Base-by-base conservation (phyloP, 2,329 filamentous ascomycete genomes). In the Hymenoscyphus salicellus region DNA sequence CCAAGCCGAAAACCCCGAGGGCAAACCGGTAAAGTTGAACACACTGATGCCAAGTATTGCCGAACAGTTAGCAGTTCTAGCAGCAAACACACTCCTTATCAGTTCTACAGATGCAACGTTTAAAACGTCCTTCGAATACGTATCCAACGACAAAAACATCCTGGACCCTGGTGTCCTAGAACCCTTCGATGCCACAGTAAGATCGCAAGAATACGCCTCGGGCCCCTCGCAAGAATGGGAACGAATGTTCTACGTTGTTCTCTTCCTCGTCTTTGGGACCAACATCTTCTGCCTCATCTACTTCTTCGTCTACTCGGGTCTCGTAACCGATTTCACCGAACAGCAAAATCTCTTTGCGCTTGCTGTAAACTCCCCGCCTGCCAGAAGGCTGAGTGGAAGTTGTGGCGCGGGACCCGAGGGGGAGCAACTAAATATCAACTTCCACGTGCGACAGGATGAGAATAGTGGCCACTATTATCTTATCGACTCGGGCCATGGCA, bases 291-390 rank as follows among this genome's bases (percentile, higher is more conserved):
- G 89, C 63, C 78, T 92, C 0, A 72, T 79, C 1, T 92, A 92
- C 76, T 74, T 89, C 60, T 72, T 84, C 57, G 79, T 83, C 68
- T 73, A 79, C 5, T 79, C 79, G 0, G 84, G 85, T 0, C 82
- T 91, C 26, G 85, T 94, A 7, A 93, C 89, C 0, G 91, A 94
- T 77, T 93, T 90, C 72, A 90, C 87, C 0, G 90, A 94, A 71
- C 89, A 90, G 0, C 86, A 89, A 62, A 93, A 93, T 72, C 78
- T 93, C 1, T 93, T 93, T 71, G 81, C 86, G 0, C 77, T 93
- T 0, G 88, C 89, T 1, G 80, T 93, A 61, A 92, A 92, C 72
- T 84, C 80, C 30, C 85, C 85, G 0, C 81, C 82, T 0, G 82
- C 78, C 5, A 73, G 79, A 2, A 75, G 79, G 3, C 69, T 88